Base-by-base conservation (phyloP, 73 alveolate genomes). In the Paramecium octaurelia region DNA sequence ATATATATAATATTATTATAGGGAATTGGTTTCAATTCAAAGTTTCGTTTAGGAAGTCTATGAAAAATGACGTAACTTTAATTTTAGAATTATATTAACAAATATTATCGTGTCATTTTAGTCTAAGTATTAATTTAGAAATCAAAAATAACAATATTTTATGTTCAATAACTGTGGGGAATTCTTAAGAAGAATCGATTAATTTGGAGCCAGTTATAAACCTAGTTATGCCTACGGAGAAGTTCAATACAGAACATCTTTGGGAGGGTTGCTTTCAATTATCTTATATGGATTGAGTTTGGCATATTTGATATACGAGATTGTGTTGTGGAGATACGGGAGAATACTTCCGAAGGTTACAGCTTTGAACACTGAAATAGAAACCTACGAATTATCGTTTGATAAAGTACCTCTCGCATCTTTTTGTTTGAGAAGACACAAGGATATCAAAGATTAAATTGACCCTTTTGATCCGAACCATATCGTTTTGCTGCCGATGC, bases 231-330 rank as follows among this genome's bases (percentile, higher is more conserved):
- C 58, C 4, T 75, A 38, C 38, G 60, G 60, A 5, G 88, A 35
- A 75, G 60, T 42, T 35, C 16, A 80, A 44, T 80, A 80, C 24
- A 80, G 48, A 24, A 80, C 76, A 8, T 31, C 75, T 80, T 80
- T 44, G 36, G 91, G 91, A 14, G 91, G 91, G 3, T 23, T 80
- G 10, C 27, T 80, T 4, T 44, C 76, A 10, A 80, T 80, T 11
- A 11, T 80, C 24, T 24, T 80, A 20, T 80, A 80, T 44, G 91
- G 91, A 43, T 23, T 80, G 23, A 80, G 91, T 80, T 80, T 80
- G 1, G 76, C 91, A 11, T 80, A 80, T 48, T 44, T 80, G n/a
- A 12, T 80, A 9, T 80, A 80, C 12, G 70, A 48, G 8, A 24
- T 80, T 8, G 76, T 44, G 3, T 23, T 80, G 21, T 80, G 91